phyloP scores from a whole-genome alignment of 1,284 basidiomycete genomes.

The Ustilago trichophora region DNA sequence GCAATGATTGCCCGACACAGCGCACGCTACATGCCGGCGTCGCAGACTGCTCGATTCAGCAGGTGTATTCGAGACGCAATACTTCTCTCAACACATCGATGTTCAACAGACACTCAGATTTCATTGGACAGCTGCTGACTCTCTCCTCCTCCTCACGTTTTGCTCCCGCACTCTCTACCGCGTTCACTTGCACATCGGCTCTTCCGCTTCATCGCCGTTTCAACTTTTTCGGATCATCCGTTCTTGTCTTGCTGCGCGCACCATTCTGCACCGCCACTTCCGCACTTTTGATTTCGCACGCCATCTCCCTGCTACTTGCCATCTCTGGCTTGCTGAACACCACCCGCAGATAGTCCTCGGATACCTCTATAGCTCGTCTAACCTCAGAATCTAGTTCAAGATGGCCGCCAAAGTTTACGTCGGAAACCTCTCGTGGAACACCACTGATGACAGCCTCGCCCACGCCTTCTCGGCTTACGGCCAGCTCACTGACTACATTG shows the following conservation, averaged over 20 bases:
- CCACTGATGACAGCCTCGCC: conserved; percentile 65
- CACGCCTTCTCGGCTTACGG: conserved; percentile 65
- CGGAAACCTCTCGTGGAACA: conserved; percentile 67
- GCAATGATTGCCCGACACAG: too few relatives aligned
- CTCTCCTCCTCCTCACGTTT: background rate
- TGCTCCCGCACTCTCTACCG: background rate
- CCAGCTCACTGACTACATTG: conserved; percentile 68
- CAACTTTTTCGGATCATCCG: too few relatives aligned
- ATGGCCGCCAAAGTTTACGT: conserved; percentile 67
- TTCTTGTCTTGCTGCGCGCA: too few relatives aligned
- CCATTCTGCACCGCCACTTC: too few relatives aligned
- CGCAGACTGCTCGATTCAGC: too few relatives aligned
- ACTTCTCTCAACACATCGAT: background rate
- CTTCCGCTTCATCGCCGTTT: background rate
- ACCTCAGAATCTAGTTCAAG: conserved; percentile 28
- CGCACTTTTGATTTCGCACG: too few relatives aligned
- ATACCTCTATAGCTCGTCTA: conserved; percentile 32
- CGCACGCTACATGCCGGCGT: too few relatives aligned
- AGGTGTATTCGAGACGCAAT: too few relatives aligned
- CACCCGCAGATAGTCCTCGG: conserved; percentile 45
- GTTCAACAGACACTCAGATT: background rate
- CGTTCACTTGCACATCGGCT: background rate
- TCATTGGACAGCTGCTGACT: background rate
- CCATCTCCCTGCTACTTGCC: too few relatives aligned
- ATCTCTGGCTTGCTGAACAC: too few relatives aligned